Evolutionary conservation across 495 filamentous ascomycete genomes (phyloP).

Genomic region (Aspergillus carlsbadensis): DNA sequence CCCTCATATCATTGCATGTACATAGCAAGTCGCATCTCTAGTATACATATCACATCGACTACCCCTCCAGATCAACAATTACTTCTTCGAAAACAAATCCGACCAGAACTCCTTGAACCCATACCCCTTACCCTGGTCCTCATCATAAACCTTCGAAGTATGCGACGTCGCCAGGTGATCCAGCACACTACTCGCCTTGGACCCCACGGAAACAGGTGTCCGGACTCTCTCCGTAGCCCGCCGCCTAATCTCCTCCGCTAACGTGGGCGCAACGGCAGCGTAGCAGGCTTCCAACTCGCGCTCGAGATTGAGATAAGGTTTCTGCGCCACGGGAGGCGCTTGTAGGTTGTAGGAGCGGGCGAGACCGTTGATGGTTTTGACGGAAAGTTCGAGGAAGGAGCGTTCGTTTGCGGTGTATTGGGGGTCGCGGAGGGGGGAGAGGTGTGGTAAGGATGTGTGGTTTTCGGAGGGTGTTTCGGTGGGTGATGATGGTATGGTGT

Average conservation of each 20-base stretch:
- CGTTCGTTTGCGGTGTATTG: slow-evolving; percentile 64
- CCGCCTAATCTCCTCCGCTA: slow-evolving; percentile 69
- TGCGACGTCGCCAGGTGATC: slow-evolving; percentile 52
- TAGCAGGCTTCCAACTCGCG: slow-evolving; percentile 81
- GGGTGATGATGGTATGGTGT: background rate
- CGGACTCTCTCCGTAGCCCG: slow-evolving; percentile 57
- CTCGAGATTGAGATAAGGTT: slow-evolving; percentile 84
- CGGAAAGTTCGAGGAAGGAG: slow-evolving; percentile 74
- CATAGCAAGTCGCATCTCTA: too few species aligned
- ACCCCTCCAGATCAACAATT: too few species aligned
- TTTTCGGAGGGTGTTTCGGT: slow-evolving; percentile 9
- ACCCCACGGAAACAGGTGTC: slow-evolving; percentile 31
- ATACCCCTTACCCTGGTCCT: slow-evolving; percentile 65
- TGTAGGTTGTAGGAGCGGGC: slow-evolving; percentile 92
- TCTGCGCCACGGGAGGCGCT: slow-evolving; percentile 88
- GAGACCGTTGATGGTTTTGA: slow-evolving; percentile 74
- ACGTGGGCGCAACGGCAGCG: slow-evolving; percentile 75
- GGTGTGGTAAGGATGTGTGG: slow-evolving; percentile 32
- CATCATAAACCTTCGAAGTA: slow-evolving; percentile 65
- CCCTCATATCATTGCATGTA: too few species aligned
- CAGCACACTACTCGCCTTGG: slow-evolving; percentile 46
- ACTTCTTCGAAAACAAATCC: slow-evolving; percentile 64
- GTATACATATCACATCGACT: too few species aligned
- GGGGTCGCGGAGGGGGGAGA: slow-evolving; percentile 44
- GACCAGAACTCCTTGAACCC: slow-evolving; percentile 86